phyloP scores from a whole-genome alignment of 768 basidiomycete genomes.

The Tylopilus intermedius region DNA sequence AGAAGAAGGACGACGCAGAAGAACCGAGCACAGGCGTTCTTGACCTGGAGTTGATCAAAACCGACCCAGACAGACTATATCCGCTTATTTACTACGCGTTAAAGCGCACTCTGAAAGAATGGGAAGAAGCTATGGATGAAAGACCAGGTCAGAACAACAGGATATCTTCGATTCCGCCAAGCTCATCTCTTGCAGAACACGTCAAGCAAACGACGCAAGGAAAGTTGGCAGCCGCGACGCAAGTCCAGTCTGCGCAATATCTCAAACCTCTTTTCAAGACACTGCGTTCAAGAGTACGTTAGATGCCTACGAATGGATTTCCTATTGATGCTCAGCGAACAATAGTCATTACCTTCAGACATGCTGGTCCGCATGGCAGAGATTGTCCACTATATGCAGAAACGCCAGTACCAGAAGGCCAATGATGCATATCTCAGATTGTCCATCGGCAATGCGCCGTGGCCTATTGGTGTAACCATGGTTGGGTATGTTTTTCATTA shows the following conservation, averaged over 20 bases:
- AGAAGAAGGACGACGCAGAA: slow-evolving; percentile 58
- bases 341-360: slow-evolving; percentile 72
- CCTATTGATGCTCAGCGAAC: slow-evolving; percentile 8
- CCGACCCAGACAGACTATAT: slow-evolving; percentile 91
- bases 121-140: slow-evolving; percentile 93
- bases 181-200: slow-evolving; percentile 47
- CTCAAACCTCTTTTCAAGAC: slow-evolving; percentile 94
- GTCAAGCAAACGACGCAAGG: slow-evolving; percentile 88
- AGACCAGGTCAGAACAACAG: slow-evolving; percentile 62
- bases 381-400: slow-evolving; percentile 96
- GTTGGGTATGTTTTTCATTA: slow-evolving; percentile 66
- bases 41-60: slow-evolving; percentile 78
- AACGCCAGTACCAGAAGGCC: slow-evolving; percentile 88
- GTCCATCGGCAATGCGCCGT: slow-evolving; percentile 97
- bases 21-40: slow-evolving; percentile 52
- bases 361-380: slow-evolving; percentile 85
- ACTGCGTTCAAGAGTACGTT: slow-evolving; percentile 79
- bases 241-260: slow-evolving; percentile 93
- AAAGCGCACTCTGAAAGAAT: slow-evolving; percentile 89
- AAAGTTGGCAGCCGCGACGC: slow-evolving; percentile 90
- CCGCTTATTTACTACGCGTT: slow-evolving; percentile 95
- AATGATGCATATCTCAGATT: slow-evolving; percentile 97
- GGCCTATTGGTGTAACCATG: slow-evolving; percentile 99
- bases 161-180: not conserved
- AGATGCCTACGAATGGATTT: not conserved